Conservation (phyloP, 345 rosid genomes). For the Luvunga scandens region DNA sequence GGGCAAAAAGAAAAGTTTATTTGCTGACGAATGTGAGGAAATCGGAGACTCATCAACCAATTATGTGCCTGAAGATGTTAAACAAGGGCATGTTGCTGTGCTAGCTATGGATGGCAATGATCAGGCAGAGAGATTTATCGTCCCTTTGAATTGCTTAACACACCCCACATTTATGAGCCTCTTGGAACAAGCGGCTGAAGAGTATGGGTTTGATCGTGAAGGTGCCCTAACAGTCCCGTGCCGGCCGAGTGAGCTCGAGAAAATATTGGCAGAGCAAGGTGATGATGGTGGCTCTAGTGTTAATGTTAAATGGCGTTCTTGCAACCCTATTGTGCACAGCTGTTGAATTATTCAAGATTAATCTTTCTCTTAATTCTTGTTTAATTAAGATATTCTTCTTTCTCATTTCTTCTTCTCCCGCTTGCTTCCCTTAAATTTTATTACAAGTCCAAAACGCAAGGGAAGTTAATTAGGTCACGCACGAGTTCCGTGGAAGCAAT, state of each 20-base stretch:
- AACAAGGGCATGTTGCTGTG: slow-evolving; percentile 71
- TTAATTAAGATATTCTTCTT: not conserved
- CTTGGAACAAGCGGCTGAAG: slow-evolving; percentile 49
- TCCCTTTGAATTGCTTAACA: slow-evolving; percentile 46
- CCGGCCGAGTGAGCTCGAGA: slow-evolving; percentile 38
- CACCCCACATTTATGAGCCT: slow-evolving; percentile 46
- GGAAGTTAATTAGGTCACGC: not conserved
- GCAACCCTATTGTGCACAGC: not conserved
- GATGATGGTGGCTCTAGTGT: not conserved
- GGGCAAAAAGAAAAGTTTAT: slow-evolving; percentile 16
- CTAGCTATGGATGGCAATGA: slow-evolving; percentile 43
- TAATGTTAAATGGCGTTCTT: not conserved
- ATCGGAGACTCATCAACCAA: not conserved
- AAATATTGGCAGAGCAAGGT: slow-evolving; percentile 27
- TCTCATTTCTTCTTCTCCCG: not conserved
- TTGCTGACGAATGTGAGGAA: slow-evolving; percentile 14
- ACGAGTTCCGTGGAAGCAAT: not conserved
- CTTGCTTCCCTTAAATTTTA: not conserved
- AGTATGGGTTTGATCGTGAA: slow-evolving; percentile 41
- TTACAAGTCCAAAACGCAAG: not conserved
- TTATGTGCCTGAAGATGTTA: slow-evolving; percentile 60
- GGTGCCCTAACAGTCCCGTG: slow-evolving; percentile 50
- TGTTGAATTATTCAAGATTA: not conserved
- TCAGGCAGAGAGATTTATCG: slow-evolving; percentile 51
- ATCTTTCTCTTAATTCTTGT: not conserved